These are phyloP conservation scores for Sugiyamaella grinbergsii DNA, from an alignment of 1,139 yeast genomes.

Conservation along the genomic window DNA sequence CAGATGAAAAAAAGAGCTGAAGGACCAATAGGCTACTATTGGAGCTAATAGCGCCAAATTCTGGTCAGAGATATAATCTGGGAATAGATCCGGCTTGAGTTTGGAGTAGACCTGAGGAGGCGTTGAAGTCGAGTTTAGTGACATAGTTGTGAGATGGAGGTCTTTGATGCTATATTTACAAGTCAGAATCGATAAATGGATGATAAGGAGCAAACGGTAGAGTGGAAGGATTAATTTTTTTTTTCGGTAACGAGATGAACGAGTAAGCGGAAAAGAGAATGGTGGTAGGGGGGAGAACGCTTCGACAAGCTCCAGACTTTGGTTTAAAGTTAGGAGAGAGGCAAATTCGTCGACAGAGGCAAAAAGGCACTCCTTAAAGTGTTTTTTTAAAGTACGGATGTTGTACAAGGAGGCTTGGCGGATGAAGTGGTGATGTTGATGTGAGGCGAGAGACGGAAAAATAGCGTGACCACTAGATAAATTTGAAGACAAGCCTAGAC, in stretches of 20 bases:
- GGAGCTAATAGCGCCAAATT: constrained; percentile 73
- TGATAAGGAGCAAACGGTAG: neutral
- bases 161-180: neutral
- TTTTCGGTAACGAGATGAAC: too few species aligned
- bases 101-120: constrained; percentile 25
- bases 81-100: constrained; percentile 44
- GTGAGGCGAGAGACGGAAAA: neutral
- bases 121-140: constrained; percentile 9
- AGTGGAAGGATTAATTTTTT: neutral
- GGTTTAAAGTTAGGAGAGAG: too few species aligned
- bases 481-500: too few species aligned
- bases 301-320: too few species aligned
- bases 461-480: neutral
- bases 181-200: neutral
- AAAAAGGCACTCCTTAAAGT: too few species aligned
- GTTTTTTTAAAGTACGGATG: too few species aligned
- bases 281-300: too few species aligned
- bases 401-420: too few species aligned
- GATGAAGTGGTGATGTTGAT: neutral
- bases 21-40: constrained; percentile 78
- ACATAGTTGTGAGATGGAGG: neutral
- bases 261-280: too few species aligned
- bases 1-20: constrained; percentile 71
- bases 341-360: too few species aligned
- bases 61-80: constrained; percentile 67